Conservation (phyloP, 306 rosid species). For the Vachellia collinsii region DNA sequence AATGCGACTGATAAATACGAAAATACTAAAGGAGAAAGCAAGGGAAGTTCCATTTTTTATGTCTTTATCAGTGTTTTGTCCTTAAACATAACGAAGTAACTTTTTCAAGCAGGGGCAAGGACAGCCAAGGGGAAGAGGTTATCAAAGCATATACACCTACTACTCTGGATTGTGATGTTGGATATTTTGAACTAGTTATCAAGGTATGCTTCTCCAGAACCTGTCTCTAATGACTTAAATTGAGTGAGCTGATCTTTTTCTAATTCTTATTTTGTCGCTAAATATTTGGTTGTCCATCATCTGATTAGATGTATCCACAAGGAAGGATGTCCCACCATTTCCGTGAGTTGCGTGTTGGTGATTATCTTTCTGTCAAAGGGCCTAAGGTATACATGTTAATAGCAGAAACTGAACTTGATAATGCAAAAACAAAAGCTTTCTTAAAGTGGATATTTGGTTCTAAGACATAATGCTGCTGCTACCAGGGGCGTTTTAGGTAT, state of each 20-base stretch:
- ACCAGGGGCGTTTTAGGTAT: conserved; percentile 95
- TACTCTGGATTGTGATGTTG: conserved; percentile 95
- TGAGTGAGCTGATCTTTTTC: conserved; percentile 5
- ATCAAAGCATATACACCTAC: conserved; percentile 94
- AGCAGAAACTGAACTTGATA: conserved; percentile 1
- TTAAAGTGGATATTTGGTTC: conserved; percentile 29
- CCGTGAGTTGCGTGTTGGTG: conserved; percentile 92
- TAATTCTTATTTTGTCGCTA: conserved; percentile 1
- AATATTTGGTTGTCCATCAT: conserved; percentile 8
- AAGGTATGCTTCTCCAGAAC: conserved; percentile 53
- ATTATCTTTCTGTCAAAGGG: conserved; percentile 84
- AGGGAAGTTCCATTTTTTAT: background rate
- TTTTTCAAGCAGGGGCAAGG: conserved; percentile 81
- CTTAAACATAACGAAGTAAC: conserved; percentile 17
- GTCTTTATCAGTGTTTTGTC: conserved; percentile 14
- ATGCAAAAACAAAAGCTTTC: background rate
- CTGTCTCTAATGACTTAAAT: background rate
- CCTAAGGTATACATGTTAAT: conserved; percentile 71
- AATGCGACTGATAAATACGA: background rate
- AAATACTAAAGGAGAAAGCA: background rate
- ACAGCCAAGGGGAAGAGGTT: conserved; percentile 82
- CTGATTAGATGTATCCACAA: conserved; percentile 94
- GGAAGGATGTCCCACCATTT: conserved; percentile 99
- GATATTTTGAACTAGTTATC: conserved; percentile 89
- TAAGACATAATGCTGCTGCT: conserved; percentile 31